Percentiles rank a stretch among this genome's conserved stretches.
Conservation (phyloP, 202 grass and related monocot genomes). For the Hordeum pubiflorum region DNA sequence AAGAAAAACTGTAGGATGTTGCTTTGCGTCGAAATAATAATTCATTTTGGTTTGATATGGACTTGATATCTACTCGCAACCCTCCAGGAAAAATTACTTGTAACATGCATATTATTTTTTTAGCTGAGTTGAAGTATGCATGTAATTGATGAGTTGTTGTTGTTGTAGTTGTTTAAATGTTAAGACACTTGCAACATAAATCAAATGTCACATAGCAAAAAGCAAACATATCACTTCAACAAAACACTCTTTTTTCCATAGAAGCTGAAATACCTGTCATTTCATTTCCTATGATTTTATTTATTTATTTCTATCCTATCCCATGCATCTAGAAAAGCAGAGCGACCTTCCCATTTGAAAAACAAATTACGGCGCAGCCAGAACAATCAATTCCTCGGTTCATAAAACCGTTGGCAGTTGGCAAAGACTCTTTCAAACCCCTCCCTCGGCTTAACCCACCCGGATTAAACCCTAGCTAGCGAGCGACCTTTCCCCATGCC, state of each 20-base stretch:
- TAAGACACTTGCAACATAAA: too few relatives aligned
- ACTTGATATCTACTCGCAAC: background rate
- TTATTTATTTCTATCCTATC: too few relatives aligned
- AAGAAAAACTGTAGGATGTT: too few relatives aligned
- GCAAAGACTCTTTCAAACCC: background rate
- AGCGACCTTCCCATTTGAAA: too few relatives aligned
- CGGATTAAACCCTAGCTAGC: slow-evolving; percentile 42
- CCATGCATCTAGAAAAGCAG: too few relatives aligned
- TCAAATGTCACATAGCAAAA: too few relatives aligned
- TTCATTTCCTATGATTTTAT: too few relatives aligned
- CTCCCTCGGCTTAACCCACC: background rate
- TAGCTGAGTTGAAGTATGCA: too few relatives aligned
- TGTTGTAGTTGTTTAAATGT: too few relatives aligned
- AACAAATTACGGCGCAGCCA: background rate
- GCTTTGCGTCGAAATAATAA: background rate
- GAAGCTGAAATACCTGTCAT: too few relatives aligned
- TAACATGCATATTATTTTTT: background rate
- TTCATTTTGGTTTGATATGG: background rate
- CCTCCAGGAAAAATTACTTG: background rate
- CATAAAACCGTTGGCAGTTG: background rate
- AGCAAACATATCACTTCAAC: background rate
- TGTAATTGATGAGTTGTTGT: too few relatives aligned
- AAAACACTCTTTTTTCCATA: too few relatives aligned
- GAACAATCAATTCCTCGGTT: background rate
- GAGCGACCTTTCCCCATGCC: slow-evolving; percentile 18